These are phyloP conservation scores for Coniochaeta prunicola DNA, from an alignment of 2,329 filamentous ascomycete genomes.

Conservation along the genomic window DNA sequence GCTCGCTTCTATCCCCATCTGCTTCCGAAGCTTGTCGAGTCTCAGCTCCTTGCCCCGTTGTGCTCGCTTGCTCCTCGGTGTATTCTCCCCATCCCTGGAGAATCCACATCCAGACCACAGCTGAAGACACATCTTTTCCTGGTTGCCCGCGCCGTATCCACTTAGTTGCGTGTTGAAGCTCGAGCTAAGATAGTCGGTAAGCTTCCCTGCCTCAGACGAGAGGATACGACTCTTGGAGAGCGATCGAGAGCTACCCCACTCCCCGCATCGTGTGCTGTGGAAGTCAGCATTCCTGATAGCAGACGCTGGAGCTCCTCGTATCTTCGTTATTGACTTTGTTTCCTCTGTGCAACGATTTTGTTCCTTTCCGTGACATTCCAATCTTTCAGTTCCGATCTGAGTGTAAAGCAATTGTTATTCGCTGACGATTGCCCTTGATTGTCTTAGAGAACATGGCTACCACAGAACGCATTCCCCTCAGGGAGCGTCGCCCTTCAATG, in stretches of 20 bases:
- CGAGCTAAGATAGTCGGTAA: background rate
- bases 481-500: conserved; percentile 75
- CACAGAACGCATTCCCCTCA: conserved; percentile 36
- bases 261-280: background rate
- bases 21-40: background rate
- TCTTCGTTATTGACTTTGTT: background rate
- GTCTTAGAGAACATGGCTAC: conserved; percentile 18
- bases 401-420: background rate
- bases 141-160: background rate
- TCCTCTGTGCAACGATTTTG: background rate
- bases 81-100: background rate
- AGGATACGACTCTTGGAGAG: background rate
- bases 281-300: background rate
- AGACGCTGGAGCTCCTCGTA: background rate
- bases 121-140: background rate
- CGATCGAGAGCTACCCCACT: conserved; percentile 1
- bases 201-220: background rate
- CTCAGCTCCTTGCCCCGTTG: background rate
- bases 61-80: background rate
- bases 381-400: background rate
- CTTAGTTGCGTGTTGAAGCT: background rate
- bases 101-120: background rate
- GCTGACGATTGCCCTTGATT: background rate
- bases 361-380: background rate
- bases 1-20: background rate